Base-by-base conservation (phyloP, 2,329 filamentous ascomycete species). In the Biscogniauxia marginata region DNA sequence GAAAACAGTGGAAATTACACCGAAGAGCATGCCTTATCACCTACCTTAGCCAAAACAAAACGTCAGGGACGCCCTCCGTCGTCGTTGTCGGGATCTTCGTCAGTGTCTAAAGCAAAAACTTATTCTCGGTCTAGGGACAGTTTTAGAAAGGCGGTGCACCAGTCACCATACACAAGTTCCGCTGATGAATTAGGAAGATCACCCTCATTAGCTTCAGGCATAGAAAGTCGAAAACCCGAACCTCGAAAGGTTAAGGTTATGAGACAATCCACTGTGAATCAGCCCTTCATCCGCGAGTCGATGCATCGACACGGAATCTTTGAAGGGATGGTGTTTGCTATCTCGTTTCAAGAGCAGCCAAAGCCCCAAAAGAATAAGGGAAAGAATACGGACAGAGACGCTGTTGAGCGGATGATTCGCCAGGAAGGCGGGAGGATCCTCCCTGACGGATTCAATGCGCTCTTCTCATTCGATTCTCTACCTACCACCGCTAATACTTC, bases 271-370 rank as follows among this genome's bases (percentile, higher is more conserved):
- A 55, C 23, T 51, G 53, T 48, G 56, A 56, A 61, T 58, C 54
- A 60, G 61, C 21, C 58, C 59, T 34, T 51, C 18, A 58, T 51
- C 45, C 44, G 53, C 23, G 56, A 48, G 46, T 55, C 61, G n/a
- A 50, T 49, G 23, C 48, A 45, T 19, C 60, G 49, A 25, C 49
- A 44, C 11, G 67, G 69, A 0, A 58, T 96, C 0, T 96, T 98
- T 66, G 75, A 82, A 1, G 85, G 87, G 45, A 96, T 97, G 92
- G 85, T 85, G 0, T 97, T 98, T 72, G 92, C 92, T 0, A 82
- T 96, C 9, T 93, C 91, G 0, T 90, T 91, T 59, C 79, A 80
- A 63, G 72, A 74, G 0, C 74, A 73, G 23, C 74, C 76, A 20
- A 74, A 77, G 44, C 76, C 78, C 2, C 79, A 82, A 1, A 79